Base-by-base conservation (phyloP, 2,329 filamentous ascomycete species). In the Ophiostoma novo-ulmi region DNA sequence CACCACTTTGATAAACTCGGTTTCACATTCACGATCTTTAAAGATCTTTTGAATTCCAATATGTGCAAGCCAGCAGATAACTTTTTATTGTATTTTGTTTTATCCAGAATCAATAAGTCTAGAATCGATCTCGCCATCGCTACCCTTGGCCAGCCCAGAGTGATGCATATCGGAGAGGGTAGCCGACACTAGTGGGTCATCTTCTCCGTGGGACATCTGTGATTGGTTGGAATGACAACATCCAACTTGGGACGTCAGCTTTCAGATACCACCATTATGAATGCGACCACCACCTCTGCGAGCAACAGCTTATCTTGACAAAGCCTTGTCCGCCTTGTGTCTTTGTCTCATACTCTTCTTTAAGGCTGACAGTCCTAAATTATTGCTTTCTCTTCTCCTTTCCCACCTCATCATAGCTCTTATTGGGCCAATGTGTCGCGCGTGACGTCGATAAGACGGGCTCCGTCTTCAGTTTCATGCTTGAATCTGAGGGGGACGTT, bases 111-210 rank as follows among this genome's bases (percentile, higher is more conserved):
- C 44, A 58, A 58, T 58, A 3, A 26, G 26, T 58, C 22, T 22
- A 22, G n/a, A 58, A 6, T 14, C n/a, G 14, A 26, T 58, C 7
- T 22, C 22, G 36, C 10, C 63, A 44, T 22, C 20, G 64, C 64
- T 44, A 36, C 31, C 11, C 17, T 65, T 67, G 67, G 63, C 35
- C 48, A 36, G 13, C 66, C 2, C 10, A 13, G 31, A 66, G 58
- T 17, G 17, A 48, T 67, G 38, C 13, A 41, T 20, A 58, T 70
- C 70, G 70, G 70, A 64, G 65, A 41, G 41, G 36, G 36, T 71
- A 14, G 20, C 70, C 70, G 70, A 70, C 39, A 65, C 64, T 67
- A 64, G 41, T n/a, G 20, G 22, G 52, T 26, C 52, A 44, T n/a
- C 44, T 14, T 44, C 61, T 6, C 3, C 4, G 22, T n/a, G 3